Evolutionary conservation across 768 basidiomycete genomes (phyloP).

Genomic region (Serpula lacrymans): DNA sequence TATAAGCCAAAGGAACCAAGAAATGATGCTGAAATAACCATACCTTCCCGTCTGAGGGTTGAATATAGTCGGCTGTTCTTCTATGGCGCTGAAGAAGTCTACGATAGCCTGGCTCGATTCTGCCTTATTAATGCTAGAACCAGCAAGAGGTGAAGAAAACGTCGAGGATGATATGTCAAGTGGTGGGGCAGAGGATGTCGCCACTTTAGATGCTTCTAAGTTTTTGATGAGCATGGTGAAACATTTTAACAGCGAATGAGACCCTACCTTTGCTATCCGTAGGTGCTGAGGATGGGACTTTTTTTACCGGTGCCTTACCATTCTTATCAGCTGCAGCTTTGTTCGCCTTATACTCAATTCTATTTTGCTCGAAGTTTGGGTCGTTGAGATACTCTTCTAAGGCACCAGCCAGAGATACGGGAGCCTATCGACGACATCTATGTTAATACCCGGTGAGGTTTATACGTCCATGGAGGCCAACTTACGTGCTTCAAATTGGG

Average conservation of each 20-base stretch:
- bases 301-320: conserved; percentile 6
- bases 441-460: too few relatives aligned
- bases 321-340: conserved; percentile 59
- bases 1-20: background rate
- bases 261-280: conserved; percentile 17
- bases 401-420: conserved; percentile 88
- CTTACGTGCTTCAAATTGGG: conserved; percentile 89
- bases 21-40: conserved; percentile 10
- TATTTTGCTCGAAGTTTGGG: conserved; percentile 94
- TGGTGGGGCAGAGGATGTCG: conserved; percentile 15
- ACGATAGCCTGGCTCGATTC: conserved; percentile 48
- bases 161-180: conserved; percentile 18
- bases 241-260: conserved; percentile 7
- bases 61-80: conserved; percentile 72
- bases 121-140: conserved; percentile 25
- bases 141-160: conserved; percentile 18
- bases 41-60: conserved; percentile 62
- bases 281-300: conserved; percentile 6
- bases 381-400: conserved; percentile 96
- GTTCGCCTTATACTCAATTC: conserved; percentile 86
- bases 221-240: conserved; percentile 1
- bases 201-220: conserved; percentile 11
- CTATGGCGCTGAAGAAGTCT: conserved; percentile 91
- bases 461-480: too few relatives aligned
- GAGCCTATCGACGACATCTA: conserved; percentile 60